phyloP scores from a whole-genome alignment of 805 yeast genomes.

The Metschnikowia shivogae region DNA sequence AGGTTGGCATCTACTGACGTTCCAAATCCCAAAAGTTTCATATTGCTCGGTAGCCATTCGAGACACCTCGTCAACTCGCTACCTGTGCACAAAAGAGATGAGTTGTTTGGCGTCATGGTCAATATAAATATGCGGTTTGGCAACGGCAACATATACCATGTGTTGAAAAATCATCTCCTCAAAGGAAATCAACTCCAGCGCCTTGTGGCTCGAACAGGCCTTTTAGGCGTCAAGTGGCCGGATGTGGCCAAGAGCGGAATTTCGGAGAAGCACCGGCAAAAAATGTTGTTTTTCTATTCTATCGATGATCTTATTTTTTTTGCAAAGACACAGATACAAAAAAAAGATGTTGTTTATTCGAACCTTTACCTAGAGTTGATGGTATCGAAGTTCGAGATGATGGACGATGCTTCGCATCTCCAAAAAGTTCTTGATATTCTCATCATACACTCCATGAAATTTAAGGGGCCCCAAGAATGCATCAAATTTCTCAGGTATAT shows the following conservation, averaged over 20 bases:
- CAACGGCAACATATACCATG: slow-evolving; percentile 11
- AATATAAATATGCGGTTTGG: slow-evolving; percentile 30
- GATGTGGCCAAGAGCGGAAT: slow-evolving; percentile 22
- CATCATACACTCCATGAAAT: slow-evolving; percentile 33
- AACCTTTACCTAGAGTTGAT: slow-evolving; percentile 34
- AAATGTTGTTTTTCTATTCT: slow-evolving; percentile 31
- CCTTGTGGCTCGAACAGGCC: slow-evolving; percentile 35
- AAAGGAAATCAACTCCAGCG: slow-evolving; percentile 30
- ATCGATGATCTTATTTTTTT: slow-evolving; percentile 24
- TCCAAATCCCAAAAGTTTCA: slow-evolving; percentile 20
- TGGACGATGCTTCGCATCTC: slow-evolving; percentile 7
- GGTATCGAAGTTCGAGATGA: slow-evolving; percentile 33
- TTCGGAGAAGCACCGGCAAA: slow-evolving; percentile 16
- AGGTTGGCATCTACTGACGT: slow-evolving; percentile 22
- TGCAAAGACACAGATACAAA: slow-evolving; percentile 21
- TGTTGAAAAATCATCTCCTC: slow-evolving; percentile 22
- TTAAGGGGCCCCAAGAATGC: slow-evolving; percentile 34
- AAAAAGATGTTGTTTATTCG: slow-evolving; percentile 29
- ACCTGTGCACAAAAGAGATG: slow-evolving; percentile 9
- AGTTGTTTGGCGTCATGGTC: slow-evolving; percentile 29
- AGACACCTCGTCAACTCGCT: background rate
- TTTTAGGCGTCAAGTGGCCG: slow-evolving; percentile 35
- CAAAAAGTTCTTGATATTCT: slow-evolving; percentile 27
- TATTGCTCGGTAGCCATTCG: slow-evolving; percentile 8
- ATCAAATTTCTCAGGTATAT: slow-evolving; percentile 32